Percentiles rank a stretch among this genome's conserved stretches.
phyloP scores from a whole-genome alignment of 2,329 filamentous ascomycete species.

The Aspergillus amoenus region DNA sequence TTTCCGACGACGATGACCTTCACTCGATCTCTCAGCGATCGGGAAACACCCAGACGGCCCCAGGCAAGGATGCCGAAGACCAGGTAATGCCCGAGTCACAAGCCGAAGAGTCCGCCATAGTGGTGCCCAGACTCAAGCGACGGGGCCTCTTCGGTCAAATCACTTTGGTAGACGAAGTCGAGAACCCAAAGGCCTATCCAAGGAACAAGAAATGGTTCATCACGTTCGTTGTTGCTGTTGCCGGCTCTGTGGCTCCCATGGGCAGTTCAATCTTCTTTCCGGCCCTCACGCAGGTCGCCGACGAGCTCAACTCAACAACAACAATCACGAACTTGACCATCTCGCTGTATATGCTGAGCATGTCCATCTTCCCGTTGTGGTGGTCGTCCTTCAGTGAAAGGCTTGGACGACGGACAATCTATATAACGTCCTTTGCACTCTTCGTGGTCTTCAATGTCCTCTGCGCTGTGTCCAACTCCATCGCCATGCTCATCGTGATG shows the following conservation, averaged over 20 bases:
- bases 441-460: slow-evolving; percentile 71
- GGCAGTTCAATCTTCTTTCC: slow-evolving; percentile 83
- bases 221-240: slow-evolving; percentile 73
- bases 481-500: slow-evolving; percentile 75
- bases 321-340: slow-evolving; percentile 74
- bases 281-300: slow-evolving; percentile 63
- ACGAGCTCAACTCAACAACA: slow-evolving; percentile 60
- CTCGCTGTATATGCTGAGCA: slow-evolving; percentile 76
- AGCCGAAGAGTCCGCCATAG: slow-evolving; percentile 38
- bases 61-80: slow-evolving; percentile 17
- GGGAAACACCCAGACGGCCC: background rate
- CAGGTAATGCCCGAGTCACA: slow-evolving; percentile 16
- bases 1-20: slow-evolving; percentile 14
- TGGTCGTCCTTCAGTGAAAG: slow-evolving; percentile 79
- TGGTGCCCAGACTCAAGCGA: slow-evolving; percentile 55
- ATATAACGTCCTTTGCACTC: slow-evolving; percentile 70
- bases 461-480: slow-evolving; percentile 66
- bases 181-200: slow-evolving; percentile 71
- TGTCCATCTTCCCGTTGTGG: slow-evolving; percentile 84
- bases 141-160: slow-evolving; percentile 72
- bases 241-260: slow-evolving; percentile 75
- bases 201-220: slow-evolving; percentile 80
- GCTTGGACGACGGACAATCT: slow-evolving; percentile 72
- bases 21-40: slow-evolving; percentile 17
- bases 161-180: slow-evolving; percentile 74